These are phyloP conservation scores for Trametopsis cervina DNA, from an alignment of 768 basidiomycete species.

Conservation along the genomic window DNA sequence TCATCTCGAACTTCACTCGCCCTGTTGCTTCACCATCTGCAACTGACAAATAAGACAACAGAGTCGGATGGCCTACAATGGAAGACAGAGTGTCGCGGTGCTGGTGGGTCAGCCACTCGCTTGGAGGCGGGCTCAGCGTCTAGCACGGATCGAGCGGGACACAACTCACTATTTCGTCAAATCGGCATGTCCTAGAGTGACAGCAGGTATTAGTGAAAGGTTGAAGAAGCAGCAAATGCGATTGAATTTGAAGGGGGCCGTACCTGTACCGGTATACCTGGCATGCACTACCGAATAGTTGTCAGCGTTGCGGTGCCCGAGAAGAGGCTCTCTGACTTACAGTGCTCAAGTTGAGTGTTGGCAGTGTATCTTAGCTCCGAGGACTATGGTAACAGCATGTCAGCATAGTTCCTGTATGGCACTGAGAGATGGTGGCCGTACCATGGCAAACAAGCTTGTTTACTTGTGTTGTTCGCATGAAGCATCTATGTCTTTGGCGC, in stretches of 20 bases:
- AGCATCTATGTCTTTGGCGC: not conserved
- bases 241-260: conserved; percentile 23
- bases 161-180: conserved; percentile 84
- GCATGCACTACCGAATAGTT: conserved; percentile 66
- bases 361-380: conserved; percentile 94
- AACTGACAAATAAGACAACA: conserved; percentile 83
- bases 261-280: conserved; percentile 92
- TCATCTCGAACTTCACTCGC: conserved; percentile 87
- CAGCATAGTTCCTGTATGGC: not conserved
- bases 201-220: not conserved
- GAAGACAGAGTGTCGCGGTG: conserved; percentile 93
- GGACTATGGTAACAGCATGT: conserved; percentile 39
- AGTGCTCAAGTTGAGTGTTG: conserved; percentile 91
- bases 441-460: conserved; percentile 13
- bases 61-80: conserved; percentile 84
- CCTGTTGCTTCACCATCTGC: conserved; percentile 94
- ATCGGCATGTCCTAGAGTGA: conserved; percentile 84
- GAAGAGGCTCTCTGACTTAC: conserved; percentile 46
- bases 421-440: conserved; percentile 7
- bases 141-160: not conserved
- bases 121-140: conserved; percentile 27
- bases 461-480: not conserved
- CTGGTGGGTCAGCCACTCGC: conserved; percentile 97
- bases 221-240: not conserved
- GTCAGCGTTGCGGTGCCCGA: conserved; percentile 6